Base-by-base conservation (phyloP, 176 grass and related monocot genomes). In the Juncus effusus region DNA sequence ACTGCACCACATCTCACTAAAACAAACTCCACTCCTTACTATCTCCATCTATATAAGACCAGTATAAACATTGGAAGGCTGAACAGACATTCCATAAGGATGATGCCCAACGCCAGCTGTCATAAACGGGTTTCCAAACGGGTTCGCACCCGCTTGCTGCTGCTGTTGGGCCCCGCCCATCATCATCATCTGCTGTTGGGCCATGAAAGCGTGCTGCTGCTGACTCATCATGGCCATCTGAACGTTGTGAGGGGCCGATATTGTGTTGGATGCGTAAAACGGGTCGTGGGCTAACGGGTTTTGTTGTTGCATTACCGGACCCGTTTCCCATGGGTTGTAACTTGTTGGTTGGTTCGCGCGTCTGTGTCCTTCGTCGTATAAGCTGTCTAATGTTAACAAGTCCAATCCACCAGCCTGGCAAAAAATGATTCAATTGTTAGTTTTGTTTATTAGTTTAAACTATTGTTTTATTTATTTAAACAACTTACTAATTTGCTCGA, bases 161-260 rank as follows among this genome's bases (percentile, higher is more conserved):
- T 83, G 76, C 47, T 13, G 19, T 9, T 85, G 83, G 0, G 71
- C 75, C 3, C 59, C 39, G 10, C 56, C 28, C 81, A 70, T 76
- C 76, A 88, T 91, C 87, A 95, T 87, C 86, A 68, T 82, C 54
- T 82, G 75, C 60, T 90, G 89, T 78, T 96, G 87, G 13, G 79
- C 67, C 72, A 97, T 74, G 79, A 90, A 90, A 5, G 84, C 81
- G 38, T 99, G 87, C 50, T 90, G 87, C 58, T 96, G 84, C 62
- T 90, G 91, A 6, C 79, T 73, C 78, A 99, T 87, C 13, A 80
- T 76, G 5, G 80, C 78, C 83, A 94, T 90, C 79, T 99, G 95
- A 42, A 94, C 83, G 9, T 67, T 40, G 60, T 93, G 86, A 37
- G 95, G 95, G 13, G 83, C 81, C 3, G 78, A 61, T 39, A 81